These are phyloP conservation scores for Claviceps sp. DNA, from an alignment of 2,329 filamentous ascomycete genomes.

Conservation along the genomic window DNA sequence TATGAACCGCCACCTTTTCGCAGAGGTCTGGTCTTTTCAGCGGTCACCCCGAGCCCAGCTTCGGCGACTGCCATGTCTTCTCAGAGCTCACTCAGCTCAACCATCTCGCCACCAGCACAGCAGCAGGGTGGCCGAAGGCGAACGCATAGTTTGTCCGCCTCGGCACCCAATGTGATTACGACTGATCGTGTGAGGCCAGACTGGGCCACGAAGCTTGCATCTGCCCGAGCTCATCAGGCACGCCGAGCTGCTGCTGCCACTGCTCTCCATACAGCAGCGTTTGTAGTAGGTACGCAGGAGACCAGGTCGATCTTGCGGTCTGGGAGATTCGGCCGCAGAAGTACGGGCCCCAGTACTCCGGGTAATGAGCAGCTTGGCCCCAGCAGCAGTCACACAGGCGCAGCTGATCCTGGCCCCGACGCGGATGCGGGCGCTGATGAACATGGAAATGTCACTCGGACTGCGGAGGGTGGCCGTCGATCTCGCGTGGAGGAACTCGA, in stretches of 20 bases:
- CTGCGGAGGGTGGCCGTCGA: conserved; percentile 19
- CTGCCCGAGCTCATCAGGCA: conserved; percentile 73
- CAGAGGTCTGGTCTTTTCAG: conserved; percentile 61
- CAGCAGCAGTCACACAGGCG: not conserved
- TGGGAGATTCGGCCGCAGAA: conserved; percentile 44
- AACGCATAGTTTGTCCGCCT: conserved; percentile 59
- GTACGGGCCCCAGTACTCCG: conserved; percentile 22
- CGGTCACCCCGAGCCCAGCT: conserved; percentile 24
- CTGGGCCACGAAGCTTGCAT: conserved; percentile 80
- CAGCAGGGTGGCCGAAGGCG: conserved; percentile 28
- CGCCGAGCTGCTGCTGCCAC: conserved; percentile 85
- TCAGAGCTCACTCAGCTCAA: conserved; percentile 62
- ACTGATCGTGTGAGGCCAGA: conserved; percentile 88
- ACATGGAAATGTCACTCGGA: conserved; percentile 9
- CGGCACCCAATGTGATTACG: conserved; percentile 73
- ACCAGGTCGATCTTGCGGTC: conserved; percentile 32
- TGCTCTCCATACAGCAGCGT: conserved; percentile 86
- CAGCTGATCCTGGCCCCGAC: conserved; percentile 13
- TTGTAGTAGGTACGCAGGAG: conserved; percentile 60
- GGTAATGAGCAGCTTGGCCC: conserved; percentile 9
- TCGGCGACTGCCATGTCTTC: conserved; percentile 68
- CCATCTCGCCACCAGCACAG: conserved; percentile 27
- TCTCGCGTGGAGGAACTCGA: conserved; percentile 74
- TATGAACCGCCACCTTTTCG: conserved; percentile 85
- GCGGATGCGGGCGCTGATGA: conserved; percentile 12